These are phyloP conservation scores for Chamaecrista fasciculata DNA, from an alignment of 306 rosid species.

Conservation along the genomic window DNA sequence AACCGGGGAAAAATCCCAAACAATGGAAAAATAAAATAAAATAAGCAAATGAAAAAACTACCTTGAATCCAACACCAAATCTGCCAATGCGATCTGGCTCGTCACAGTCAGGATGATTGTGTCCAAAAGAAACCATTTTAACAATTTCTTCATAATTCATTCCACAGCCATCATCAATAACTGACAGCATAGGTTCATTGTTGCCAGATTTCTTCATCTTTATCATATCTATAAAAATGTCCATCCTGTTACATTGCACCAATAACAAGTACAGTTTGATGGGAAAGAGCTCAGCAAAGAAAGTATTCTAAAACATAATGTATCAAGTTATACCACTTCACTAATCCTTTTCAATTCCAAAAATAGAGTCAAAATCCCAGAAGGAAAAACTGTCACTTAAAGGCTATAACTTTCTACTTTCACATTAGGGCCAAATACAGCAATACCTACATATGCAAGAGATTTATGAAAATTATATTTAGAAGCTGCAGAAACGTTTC, in stretches of 20 bases:
- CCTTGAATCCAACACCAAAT: conserved; percentile 66
- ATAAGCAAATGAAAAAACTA: conserved; percentile 14
- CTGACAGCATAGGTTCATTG: conserved; percentile 44
- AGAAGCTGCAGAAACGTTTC: neutral
- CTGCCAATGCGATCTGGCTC: conserved; percentile 51
- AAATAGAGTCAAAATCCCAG: neutral
- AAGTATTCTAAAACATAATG: neutral
- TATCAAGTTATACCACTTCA: conserved; percentile 21
- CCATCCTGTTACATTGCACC: conserved; percentile 42
- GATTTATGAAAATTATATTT: neutral
- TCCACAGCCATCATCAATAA: conserved; percentile 60
- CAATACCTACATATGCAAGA: neutral
- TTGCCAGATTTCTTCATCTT: conserved; percentile 36
- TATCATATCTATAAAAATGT: conserved; percentile 46
- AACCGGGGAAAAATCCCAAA: no score
- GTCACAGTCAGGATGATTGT: conserved; percentile 35
- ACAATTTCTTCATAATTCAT: conserved; percentile 51
- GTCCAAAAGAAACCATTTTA: conserved; percentile 54
- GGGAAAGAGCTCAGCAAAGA: neutral
- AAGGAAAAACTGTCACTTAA: neutral
- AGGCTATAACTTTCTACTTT: neutral
- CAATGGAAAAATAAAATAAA: neutral
- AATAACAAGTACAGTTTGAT: neutral
- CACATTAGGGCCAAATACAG: neutral
- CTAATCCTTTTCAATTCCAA: conserved; percentile 12